These are phyloP conservation scores for Colletotrichum salicis DNA, from an alignment of 2,329 filamentous ascomycete species.

Conservation along the genomic window DNA sequence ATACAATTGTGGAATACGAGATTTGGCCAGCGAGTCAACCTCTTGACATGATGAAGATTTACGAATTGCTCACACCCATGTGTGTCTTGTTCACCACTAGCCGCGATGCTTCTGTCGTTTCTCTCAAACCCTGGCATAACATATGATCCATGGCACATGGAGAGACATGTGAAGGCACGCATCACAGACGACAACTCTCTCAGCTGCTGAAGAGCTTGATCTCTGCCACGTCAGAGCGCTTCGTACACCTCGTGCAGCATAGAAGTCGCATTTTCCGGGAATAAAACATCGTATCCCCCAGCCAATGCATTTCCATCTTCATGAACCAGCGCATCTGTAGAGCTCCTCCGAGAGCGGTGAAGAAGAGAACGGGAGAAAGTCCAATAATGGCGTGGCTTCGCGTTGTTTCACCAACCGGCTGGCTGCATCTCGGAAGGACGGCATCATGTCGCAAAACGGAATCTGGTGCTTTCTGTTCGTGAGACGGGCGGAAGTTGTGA, in stretches of 20 bases:
- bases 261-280: not conserved
- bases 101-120: not conserved
- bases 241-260: constrained; percentile 1
- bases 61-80: not conserved
- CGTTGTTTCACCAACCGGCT: constrained; percentile 3
- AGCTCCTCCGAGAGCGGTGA: constrained; percentile 21
- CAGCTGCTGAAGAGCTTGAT: not conserved
- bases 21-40: not conserved
- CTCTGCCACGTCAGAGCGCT: constrained; percentile 9
- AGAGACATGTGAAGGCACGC: not conserved
- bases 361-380: not conserved
- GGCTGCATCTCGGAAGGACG: constrained; percentile 16
- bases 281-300: not conserved
- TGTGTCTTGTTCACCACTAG: not conserved
- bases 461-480: not conserved
- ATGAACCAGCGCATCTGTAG: not conserved
- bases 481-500: not conserved
- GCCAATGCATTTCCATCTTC: not conserved
- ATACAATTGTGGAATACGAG: not conserved
- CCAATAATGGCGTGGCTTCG: not conserved
- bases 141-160: not conserved
- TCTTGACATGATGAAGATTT: not conserved
- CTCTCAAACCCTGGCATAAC: not conserved
- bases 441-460: constrained; percentile 16
- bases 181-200: not conserved